Conservation (phyloP, 1,139 yeast genomes). For the Taiozyma onychis region DNA sequence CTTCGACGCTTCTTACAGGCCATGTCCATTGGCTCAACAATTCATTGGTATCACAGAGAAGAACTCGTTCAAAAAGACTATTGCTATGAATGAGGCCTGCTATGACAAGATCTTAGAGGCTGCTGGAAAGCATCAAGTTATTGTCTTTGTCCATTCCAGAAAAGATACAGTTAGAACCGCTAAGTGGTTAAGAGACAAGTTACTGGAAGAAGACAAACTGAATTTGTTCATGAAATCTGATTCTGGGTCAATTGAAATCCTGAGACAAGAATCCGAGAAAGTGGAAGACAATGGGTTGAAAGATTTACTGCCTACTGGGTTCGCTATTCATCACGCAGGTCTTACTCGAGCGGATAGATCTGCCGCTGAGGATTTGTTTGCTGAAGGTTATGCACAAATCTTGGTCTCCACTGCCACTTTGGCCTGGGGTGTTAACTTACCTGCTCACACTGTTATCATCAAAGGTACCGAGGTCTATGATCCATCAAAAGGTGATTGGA, state of each 20-base stretch:
- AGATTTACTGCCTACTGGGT: slow-evolving; percentile 61
- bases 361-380: slow-evolving; percentile 79
- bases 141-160: slow-evolving; percentile 89
- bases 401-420: slow-evolving; percentile 91
- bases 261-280: slow-evolving; percentile 56
- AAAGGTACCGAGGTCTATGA: slow-evolving; percentile 94
- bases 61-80: slow-evolving; percentile 69
- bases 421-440: slow-evolving; percentile 98
- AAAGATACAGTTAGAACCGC: slow-evolving; percentile 90
- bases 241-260: slow-evolving; percentile 50
- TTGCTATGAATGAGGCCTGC: slow-evolving; percentile 89
- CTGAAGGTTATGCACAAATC: slow-evolving; percentile 78
- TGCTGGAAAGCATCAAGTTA: slow-evolving; percentile 65
- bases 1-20: slow-evolving; percentile 80
- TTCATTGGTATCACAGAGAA: slow-evolving; percentile 85
- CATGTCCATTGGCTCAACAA: slow-evolving; percentile 88
- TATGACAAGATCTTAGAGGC: slow-evolving; percentile 75
- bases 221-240: slow-evolving; percentile 44
- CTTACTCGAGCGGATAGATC: slow-evolving; percentile 67
- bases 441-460: slow-evolving; percentile 93
- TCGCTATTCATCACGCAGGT: slow-evolving; percentile 97
- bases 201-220: slow-evolving; percentile 50
- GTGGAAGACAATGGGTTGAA: slow-evolving; percentile 51
- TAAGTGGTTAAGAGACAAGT: slow-evolving; percentile 57
- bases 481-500: slow-evolving; percentile 87